Conservation (phyloP, 2,329 filamentous ascomycete genomes). For the Cercospora sesami region DNA sequence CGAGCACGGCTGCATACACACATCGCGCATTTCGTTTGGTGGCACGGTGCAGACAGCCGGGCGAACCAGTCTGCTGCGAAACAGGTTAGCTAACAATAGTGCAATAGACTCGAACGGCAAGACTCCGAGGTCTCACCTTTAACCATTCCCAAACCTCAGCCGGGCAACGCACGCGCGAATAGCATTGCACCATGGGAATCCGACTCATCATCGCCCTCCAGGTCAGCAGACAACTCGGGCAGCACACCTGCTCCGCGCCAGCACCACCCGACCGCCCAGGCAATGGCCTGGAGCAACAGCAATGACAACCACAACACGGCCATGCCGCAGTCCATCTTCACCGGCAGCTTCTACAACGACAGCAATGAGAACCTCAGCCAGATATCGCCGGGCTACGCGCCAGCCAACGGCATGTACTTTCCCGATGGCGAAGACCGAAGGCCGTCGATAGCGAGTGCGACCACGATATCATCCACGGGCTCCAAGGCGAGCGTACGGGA, state of each 20-base stretch:
- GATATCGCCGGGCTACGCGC: slow-evolving; percentile 68
- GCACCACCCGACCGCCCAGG: slow-evolving; percentile 55
- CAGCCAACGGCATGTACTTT: slow-evolving; percentile 52
- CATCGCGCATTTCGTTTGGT: slow-evolving; percentile 31
- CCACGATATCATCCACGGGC: slow-evolving; percentile 80
- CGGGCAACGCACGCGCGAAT: slow-evolving; percentile 47
- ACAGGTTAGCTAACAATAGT: slow-evolving; percentile 33
- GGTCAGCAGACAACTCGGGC: slow-evolving; percentile 49
- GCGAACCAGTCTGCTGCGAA: slow-evolving; percentile 20
- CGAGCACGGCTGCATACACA: neutral
- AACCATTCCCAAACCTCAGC: slow-evolving; percentile 42
- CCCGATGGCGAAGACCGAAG: slow-evolving; percentile 72
- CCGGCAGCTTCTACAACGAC: slow-evolving; percentile 64
- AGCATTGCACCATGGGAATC: slow-evolving; percentile 53
- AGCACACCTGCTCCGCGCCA: slow-evolving; percentile 45
- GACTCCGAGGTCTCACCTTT: slow-evolving; percentile 48
- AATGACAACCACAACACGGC: slow-evolving; percentile 38
- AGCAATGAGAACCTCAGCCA: slow-evolving; percentile 70
- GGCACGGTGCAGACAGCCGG: slow-evolving; percentile 6
- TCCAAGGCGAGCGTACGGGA: slow-evolving; percentile 73
- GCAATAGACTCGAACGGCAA: slow-evolving; percentile 44
- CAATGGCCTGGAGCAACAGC: slow-evolving; percentile 49
- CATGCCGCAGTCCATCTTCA: slow-evolving; percentile 46
- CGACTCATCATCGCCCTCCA: slow-evolving; percentile 34
- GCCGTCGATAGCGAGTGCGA: slow-evolving; percentile 84